These are phyloP conservation scores for Aquilaria sinensis DNA, from an alignment of 345 rosid genomes.

Conservation along the genomic window DNA sequence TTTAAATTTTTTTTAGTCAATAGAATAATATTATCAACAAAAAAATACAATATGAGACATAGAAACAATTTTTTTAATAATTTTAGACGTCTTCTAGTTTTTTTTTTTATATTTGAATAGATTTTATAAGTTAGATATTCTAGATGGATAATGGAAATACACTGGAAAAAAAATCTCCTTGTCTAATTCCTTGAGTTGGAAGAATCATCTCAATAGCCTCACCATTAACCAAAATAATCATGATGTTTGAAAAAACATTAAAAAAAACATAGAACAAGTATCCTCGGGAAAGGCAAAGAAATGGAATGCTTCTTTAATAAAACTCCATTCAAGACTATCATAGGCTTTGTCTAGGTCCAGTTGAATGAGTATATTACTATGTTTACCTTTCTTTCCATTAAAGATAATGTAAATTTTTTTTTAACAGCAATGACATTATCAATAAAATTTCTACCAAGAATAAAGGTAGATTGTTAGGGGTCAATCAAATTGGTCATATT, in stretches of 20 bases:
- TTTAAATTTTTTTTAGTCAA: not conserved
- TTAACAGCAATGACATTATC: not conserved
- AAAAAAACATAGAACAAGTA: not conserved
- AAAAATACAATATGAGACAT: no score
- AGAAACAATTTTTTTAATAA: not conserved
- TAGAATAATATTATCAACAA: not conserved
- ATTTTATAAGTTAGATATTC: not conserved
- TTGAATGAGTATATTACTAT: not conserved
- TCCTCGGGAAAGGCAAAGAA: not conserved
- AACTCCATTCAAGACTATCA: not conserved
- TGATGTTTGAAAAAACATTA: not conserved
- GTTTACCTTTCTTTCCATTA: not conserved
- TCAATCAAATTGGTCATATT: not conserved
- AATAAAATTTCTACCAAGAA: not conserved
- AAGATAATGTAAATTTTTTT: not conserved
- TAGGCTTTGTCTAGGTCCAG: not conserved
- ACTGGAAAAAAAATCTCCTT: not conserved
- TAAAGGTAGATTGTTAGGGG: not conserved
- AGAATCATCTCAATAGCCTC: not conserved
- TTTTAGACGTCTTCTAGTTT: not conserved
- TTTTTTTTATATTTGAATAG: not conserved
- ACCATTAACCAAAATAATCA: not conserved
- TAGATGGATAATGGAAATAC: not conserved
- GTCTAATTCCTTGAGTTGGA: not conserved
- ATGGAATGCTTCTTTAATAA: not conserved